Percentiles rank a stretch among this genome's conserved stretches.
These are phyloP conservation scores for Maudiozyma pseudohumilis DNA, from an alignment of 805 yeast genomes.

Conservation along the genomic window DNA sequence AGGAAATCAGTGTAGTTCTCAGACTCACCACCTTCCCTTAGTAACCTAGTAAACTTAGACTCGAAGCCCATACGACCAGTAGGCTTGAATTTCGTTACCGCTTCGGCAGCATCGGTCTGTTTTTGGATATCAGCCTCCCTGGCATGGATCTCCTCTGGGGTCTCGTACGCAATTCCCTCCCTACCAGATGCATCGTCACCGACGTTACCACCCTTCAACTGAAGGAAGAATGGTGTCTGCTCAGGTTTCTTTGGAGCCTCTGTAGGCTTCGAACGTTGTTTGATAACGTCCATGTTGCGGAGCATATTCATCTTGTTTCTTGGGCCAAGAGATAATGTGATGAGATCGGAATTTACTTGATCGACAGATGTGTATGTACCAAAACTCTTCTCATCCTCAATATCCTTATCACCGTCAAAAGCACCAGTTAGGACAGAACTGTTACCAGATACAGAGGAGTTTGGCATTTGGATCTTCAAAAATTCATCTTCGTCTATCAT, in stretches of 20 bases:
- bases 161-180: slow-evolving; percentile 27
- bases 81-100: slow-evolving; percentile 20
- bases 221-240: slow-evolving; percentile 72
- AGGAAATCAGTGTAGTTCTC: slow-evolving; percentile 44
- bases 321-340: slow-evolving; percentile 72
- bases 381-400: slow-evolving; percentile 9
- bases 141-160: slow-evolving; percentile 11
- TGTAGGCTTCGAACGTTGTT: slow-evolving; percentile 76
- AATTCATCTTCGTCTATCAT: slow-evolving; percentile 71
- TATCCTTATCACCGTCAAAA: slow-evolving; percentile 32
- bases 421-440: slow-evolving; percentile 70
- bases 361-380: slow-evolving; percentile 41
- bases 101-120: slow-evolving; percentile 22
- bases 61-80: slow-evolving; percentile 44
- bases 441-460: slow-evolving; percentile 71
- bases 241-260: slow-evolving; percentile 83
- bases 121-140: slow-evolving; percentile 12
- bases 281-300: slow-evolving; percentile 73
- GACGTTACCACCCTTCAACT: slow-evolving; percentile 52
- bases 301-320: slow-evolving; percentile 71
- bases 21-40: slow-evolving; percentile 42
- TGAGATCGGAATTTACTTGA: slow-evolving; percentile 52
- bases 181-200: slow-evolving; percentile 54
- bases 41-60: slow-evolving; percentile 56
- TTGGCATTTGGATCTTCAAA: slow-evolving; percentile 53